A percentile compares a stretch with the other conserved stretches of the same genome.
Evolutionary conservation across 1,139 yeast species (phyloP).

Genomic region (Scheffersomyces lignicola): DNA sequence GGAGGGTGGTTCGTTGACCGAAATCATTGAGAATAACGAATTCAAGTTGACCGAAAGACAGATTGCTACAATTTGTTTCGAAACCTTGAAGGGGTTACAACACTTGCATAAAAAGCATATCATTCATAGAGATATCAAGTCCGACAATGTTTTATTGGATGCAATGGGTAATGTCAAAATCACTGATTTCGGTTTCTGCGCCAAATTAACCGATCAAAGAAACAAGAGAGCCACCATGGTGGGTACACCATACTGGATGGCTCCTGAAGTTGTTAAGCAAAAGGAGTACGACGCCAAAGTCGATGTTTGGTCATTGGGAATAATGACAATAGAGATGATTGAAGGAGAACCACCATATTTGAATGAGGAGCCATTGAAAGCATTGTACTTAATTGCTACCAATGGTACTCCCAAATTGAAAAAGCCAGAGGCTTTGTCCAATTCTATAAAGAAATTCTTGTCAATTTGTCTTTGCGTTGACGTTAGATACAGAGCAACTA

Average conservation of each 20-base stretch:
- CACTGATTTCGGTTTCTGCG: slow-evolving; percentile 98
- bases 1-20: slow-evolving; percentile 82
- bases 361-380: slow-evolving; percentile 80
- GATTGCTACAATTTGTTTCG: slow-evolving; percentile 87
- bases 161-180: slow-evolving; percentile 88
- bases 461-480: slow-evolving; percentile 95
- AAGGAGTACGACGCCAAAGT: slow-evolving; percentile 96
- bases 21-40: slow-evolving; percentile 82
- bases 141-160: slow-evolving; percentile 89
- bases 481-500: slow-evolving; percentile 85
- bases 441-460: slow-evolving; percentile 80
- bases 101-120: slow-evolving; percentile 89
- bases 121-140: slow-evolving; percentile 93
- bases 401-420: slow-evolving; percentile 96
- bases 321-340: slow-evolving; percentile 98
- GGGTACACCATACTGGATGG: slow-evolving; percentile 99
- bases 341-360: slow-evolving; percentile 98
- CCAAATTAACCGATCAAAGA: slow-evolving; percentile 88
- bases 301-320: slow-evolving; percentile 97
- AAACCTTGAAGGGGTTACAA: slow-evolving; percentile 88
- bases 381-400: slow-evolving; percentile 80
- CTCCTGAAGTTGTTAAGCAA: slow-evolving; percentile 97
- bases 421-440: slow-evolving; percentile 76
- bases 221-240: slow-evolving; percentile 97
- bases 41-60: slow-evolving; percentile 67